Evolutionary conservation across 805 yeast genomes (phyloP).

Genomic region (Kuraishia ogatae): DNA sequence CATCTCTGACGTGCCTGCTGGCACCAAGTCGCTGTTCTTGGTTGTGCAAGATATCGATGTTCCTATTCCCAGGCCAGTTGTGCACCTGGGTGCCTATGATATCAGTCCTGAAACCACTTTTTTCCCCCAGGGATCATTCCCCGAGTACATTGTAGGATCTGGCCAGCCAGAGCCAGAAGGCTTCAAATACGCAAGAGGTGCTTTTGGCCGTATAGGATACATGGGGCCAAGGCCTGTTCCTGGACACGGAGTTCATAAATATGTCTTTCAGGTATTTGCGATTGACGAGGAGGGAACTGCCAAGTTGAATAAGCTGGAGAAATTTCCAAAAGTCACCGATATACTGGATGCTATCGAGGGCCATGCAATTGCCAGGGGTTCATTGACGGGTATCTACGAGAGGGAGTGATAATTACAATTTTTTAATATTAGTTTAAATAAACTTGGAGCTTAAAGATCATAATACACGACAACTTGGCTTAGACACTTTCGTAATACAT

Average conservation of each 20-base stretch:
- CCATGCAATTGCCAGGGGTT: slow-evolving; percentile 3
- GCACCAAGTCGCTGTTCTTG: slow-evolving; percentile 1
- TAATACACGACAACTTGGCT: no score
- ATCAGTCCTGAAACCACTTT: neutral
- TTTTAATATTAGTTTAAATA: no score
- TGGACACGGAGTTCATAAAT: slow-evolving; percentile 7
- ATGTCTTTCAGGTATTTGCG: slow-evolving; percentile 5
- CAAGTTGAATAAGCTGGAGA: neutral
- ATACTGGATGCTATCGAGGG: slow-evolving; percentile 1
- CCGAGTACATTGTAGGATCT: neutral
- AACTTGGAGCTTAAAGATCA: no score
- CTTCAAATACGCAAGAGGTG: slow-evolving; percentile 1
- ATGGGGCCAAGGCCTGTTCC: slow-evolving; percentile 6
- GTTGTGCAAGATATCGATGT: slow-evolving; percentile 5
- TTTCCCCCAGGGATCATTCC: slow-evolving; percentile 1
- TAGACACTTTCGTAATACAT: no score
- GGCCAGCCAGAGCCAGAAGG: neutral
- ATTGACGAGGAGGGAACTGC: slow-evolving; percentile 4
- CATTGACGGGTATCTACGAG: slow-evolving; percentile 4
- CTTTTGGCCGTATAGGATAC: slow-evolving; percentile 1
- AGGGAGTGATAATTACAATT: slow-evolving; percentile 3
- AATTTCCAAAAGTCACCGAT: neutral
- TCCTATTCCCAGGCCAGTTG: slow-evolving; percentile 3
- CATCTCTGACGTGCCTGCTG: neutral
- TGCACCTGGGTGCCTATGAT: slow-evolving; percentile 4